Evolutionary conservation across 1,284 basidiomycete genomes (phyloP), one percentile per base, ranked within the genome.

Genomic region (Meira miltonrushii): DNA sequence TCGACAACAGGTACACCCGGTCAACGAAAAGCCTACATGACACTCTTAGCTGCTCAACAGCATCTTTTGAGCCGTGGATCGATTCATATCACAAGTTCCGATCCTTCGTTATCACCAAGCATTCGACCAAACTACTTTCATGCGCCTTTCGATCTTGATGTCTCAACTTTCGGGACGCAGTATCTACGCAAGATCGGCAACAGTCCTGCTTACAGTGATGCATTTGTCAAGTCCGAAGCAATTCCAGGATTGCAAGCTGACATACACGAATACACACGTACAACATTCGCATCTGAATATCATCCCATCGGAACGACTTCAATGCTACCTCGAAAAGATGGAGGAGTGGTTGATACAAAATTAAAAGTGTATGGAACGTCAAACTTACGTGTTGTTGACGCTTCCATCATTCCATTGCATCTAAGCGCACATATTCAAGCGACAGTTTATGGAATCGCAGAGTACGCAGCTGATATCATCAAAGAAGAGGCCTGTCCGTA

Each of bases 271-370:
- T 81, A 77, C 65, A 78, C 77, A 59, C 60, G 37, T 66, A 74
- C 55, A 60, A 68, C 57, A 68, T 72, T 62, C 25, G 60, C 65
- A 6, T 74, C 75, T 28, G 74, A 76, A 60, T 75, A 76, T 66
- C 75, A 81, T 79, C 85, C 86, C 1, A 80, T 82, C 28, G 83
- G 83, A 61, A 83, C 86, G 19, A 84, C 83, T 65, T 81, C 85
- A 2, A 87, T 87, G 86, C 79, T 87, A 43, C 86, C 86, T 3
- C 78, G 81, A 64, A 79, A 79, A 39, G 74, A 81, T 59, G 87
- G 86, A 49, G 87, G 86, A 65, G 86, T 88, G 49, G 86, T 88
- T 48, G 84, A 85, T 74, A 78, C 84, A 19, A 80, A 83, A 57
- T 78, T 88, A 41, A 80, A 80, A 67, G 86, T 88, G 9, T 86